Evolutionary conservation across 305 asterid species (phyloP).

Genomic region (Salvia sclarea): DNA sequence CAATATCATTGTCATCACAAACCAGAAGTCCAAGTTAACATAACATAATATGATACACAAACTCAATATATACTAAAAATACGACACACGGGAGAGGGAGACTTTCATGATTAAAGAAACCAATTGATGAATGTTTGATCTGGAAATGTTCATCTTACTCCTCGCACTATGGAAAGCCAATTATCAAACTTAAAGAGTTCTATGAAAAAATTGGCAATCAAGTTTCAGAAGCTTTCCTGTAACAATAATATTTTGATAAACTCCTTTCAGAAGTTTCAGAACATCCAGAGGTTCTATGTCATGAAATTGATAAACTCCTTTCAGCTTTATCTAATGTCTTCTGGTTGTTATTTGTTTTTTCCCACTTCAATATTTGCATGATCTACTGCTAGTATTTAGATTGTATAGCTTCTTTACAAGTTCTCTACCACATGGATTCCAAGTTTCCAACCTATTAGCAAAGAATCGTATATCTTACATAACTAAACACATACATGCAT

Average conservation of each 20-base stretch:
- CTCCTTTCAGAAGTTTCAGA: too few relatives aligned
- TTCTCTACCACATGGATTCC: background rate
- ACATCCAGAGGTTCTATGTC: background rate
- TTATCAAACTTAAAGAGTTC: background rate
- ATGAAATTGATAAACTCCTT: background rate
- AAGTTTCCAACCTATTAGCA: background rate
- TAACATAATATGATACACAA: background rate
- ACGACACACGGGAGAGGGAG: background rate
- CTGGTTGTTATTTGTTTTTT: background rate
- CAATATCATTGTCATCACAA: conserved; percentile 30
- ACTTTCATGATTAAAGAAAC: conserved; percentile 12
- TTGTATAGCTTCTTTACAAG: background rate
- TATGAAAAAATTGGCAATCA: background rate
- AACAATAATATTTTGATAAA: background rate
- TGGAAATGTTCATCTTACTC: background rate
- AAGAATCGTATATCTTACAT: background rate
- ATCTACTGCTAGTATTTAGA: background rate
- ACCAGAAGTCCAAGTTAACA: conserved; percentile 24
- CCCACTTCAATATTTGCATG: background rate
- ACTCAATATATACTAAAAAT: conserved; percentile 4
- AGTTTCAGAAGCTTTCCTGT: background rate
- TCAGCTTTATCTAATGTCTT: background rate
- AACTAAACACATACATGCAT: background rate
- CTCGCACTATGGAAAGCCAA: background rate
- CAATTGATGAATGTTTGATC: background rate